A percentile compares a stretch with the other conserved stretches of the same genome.
Conservation (phyloP, 2,329 filamentous ascomycete genomes). For the Xylariaceae sp. region DNA sequence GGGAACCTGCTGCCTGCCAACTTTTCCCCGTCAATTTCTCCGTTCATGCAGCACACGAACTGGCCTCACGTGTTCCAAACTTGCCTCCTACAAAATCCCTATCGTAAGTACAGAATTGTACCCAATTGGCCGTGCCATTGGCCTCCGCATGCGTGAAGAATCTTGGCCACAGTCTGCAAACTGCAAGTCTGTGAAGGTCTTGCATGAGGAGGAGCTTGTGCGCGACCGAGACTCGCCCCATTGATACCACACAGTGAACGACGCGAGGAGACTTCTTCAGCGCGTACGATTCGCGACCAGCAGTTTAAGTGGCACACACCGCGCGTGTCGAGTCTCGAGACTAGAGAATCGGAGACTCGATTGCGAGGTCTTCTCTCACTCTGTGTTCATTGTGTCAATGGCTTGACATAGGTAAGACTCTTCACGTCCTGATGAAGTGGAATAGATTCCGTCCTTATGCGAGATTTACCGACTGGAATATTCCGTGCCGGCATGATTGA, state of each 20-base stretch:
- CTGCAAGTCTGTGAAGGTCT: neutral
- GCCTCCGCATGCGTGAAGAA: neutral
- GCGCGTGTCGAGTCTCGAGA: too few species aligned
- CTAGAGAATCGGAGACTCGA: too few species aligned
- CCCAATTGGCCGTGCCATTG: neutral
- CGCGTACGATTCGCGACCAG: neutral
- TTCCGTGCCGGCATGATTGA: too few species aligned
- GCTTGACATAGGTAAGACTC: neutral
- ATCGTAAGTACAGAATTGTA: too few species aligned
- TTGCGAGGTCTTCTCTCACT: neutral
- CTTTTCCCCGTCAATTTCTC: too few species aligned
- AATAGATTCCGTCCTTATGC: neutral
- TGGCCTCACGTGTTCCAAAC: too few species aligned
- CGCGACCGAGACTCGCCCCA: neutral
- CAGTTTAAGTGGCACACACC: neutral
- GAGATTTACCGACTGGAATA: neutral
- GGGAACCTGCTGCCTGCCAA: too few species aligned
- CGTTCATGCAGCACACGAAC: too few species aligned
- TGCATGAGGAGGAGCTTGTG: neutral
- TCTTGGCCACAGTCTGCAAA: neutral
- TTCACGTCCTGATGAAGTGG: neutral
- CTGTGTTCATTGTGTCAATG: neutral
- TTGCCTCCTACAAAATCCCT: too few species aligned
- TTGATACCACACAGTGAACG: neutral
- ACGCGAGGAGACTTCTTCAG: neutral